Base-by-base conservation (phyloP, 441 rosid genomes). In the Pelargonium exstipulatum region DNA sequence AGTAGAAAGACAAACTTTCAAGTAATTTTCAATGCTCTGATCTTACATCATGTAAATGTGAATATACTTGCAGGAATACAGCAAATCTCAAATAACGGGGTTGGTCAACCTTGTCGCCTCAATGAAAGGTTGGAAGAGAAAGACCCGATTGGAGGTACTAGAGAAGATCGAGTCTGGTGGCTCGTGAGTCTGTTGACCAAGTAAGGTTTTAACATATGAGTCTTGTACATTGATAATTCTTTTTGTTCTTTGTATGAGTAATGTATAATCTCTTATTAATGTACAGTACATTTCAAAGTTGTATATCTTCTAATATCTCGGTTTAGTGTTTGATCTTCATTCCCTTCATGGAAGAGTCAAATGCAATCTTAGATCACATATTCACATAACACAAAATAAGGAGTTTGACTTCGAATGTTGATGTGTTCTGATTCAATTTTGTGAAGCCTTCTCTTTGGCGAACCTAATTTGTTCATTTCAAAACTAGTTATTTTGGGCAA, bases 41-140 rank as follows among this genome's bases (percentile, higher is more conserved):
- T 46, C 17, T 67, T 14, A 43, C 58, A 22, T 16, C 45, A 9
- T 1, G 2, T 51, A 57, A 24, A 18, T 9, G 51, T 32, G 48
- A 78, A 40, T 37, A 13, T 58, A 9, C 1, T 20, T 67, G 69
- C 89, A 91, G 97, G 98, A 90, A 78, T 92, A 83, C 79, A 89
- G 81, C 22, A 90, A 89, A 79, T 83, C 51, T 69, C 99, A 95
- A 72, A 82, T 92, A 13, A 70, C 84, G 20, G 96, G 97, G 70
- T 79, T 95, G 77, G 74, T 95, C 73, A 95, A 89, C 82, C 86
- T 92, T 9, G 98, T 95, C 17, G 96, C 99, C 9, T 26, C 91
- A 32, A 87, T 92, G 98, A 89, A 89, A 83, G 86, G 98, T 40
- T 95, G 99, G 99, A 95, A 88, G 86, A 95, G 98, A 74, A 92